phyloP scores from a whole-genome alignment of 768 basidiomycete species.

The Tephrocybe sp. region DNA sequence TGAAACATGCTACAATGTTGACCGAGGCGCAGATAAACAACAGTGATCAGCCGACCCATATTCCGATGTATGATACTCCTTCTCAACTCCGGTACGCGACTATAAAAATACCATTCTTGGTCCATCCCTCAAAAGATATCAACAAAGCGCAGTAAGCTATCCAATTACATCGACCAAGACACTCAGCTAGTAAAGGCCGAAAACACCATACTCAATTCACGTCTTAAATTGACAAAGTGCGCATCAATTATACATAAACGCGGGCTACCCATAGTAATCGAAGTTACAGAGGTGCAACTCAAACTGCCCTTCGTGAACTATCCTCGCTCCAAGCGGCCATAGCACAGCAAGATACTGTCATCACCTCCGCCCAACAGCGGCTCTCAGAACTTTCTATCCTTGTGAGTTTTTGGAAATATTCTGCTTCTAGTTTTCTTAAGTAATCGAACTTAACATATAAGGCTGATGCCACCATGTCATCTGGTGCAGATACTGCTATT shows the following conservation, averaged over 20 bases:
- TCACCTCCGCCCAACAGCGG: constrained; percentile 20
- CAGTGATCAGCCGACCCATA: not conserved
- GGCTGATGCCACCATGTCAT: constrained; percentile 16
- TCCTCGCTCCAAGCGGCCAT: constrained; percentile 23
- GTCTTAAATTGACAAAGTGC: constrained; percentile 30
- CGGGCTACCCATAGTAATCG: too few relatives aligned
- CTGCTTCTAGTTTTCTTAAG: not conserved
- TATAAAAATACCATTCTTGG: not conserved
- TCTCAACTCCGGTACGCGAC: constrained; percentile 18
- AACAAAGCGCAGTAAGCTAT: constrained; percentile 20
- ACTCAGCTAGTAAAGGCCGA: constrained; percentile 27
- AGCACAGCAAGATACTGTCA: constrained; percentile 19
- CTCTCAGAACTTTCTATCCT: constrained; percentile 29
- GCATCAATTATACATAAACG: not conserved
- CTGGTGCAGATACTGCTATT: constrained; percentile 11
- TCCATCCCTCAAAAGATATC: not conserved
- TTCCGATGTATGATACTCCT: constrained; percentile 20
- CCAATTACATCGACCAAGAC: constrained; percentile 25
- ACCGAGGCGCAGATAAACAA: not conserved
- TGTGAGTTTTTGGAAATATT: constrained; percentile 15
- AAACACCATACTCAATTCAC: constrained; percentile 23
- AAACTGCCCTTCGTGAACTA: constrained; percentile 23
- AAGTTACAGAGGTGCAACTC: constrained; percentile 24
- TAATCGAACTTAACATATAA: too few relatives aligned
- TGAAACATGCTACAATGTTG: constrained; percentile 13